A percentile compares a stretch with the other conserved stretches of the same genome.
Evolutionary conservation across 176 grass and related monocot species (phyloP).

Genomic region (Phoenix roebelenii): DNA sequence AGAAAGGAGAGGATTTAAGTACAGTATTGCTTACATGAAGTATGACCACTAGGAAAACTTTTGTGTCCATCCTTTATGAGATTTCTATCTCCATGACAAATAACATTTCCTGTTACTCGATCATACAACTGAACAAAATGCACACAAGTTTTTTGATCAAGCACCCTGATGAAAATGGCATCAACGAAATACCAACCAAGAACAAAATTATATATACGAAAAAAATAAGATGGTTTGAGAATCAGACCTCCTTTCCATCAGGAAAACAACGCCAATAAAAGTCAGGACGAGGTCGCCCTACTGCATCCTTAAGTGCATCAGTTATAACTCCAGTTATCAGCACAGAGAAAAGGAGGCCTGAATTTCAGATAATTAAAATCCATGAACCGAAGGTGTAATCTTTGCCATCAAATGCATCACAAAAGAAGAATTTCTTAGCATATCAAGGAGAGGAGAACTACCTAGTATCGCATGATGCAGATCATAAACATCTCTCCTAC

Average conservation of each 20-base stretch:
- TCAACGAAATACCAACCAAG: background rate
- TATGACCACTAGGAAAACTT: slow-evolving; percentile 96
- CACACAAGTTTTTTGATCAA: background rate
- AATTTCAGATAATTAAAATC: background rate
- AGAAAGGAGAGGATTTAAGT: background rate
- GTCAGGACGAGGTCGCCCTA: slow-evolving; percentile 79
- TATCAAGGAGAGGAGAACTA: slow-evolving; percentile 3
- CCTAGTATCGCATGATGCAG: slow-evolving; percentile 70
- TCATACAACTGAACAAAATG: slow-evolving; percentile 41
- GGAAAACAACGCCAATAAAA: slow-evolving; percentile 96
- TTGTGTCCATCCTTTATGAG: slow-evolving; percentile 65
- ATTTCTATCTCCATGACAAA: slow-evolving; percentile 53
- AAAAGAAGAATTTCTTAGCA: no score
- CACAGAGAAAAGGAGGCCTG: slow-evolving; percentile 61
- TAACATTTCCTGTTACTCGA: slow-evolving; percentile 54
- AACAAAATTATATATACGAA: background rate
- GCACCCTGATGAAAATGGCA: no score
- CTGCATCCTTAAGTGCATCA: slow-evolving; percentile 47
- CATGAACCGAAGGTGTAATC: slow-evolving; percentile 1
- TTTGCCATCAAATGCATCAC: background rate
- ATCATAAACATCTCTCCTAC: slow-evolving; percentile 69
- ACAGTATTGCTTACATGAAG: slow-evolving; percentile 41
- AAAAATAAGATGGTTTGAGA: background rate
- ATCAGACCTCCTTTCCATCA: slow-evolving; percentile 71
- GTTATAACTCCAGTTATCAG: slow-evolving; percentile 63